Base-by-base conservation (phyloP, 306 rosid species). In the Pyrus communis region DNA sequence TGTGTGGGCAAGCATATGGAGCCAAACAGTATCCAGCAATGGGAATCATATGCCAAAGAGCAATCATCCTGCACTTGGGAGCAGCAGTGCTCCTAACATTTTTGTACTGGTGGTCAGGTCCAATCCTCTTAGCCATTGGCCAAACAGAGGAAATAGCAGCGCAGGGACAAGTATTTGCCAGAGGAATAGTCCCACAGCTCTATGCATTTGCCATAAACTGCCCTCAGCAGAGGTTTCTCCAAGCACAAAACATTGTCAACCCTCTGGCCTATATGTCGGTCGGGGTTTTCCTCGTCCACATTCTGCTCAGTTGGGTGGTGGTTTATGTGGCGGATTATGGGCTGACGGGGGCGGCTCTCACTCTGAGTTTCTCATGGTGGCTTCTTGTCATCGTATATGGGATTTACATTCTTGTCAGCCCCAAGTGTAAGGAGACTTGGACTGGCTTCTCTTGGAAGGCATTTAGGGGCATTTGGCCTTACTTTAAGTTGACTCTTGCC, bases 151-250 rank as follows among this genome's bases (percentile, higher is more conserved):
- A 81, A 83, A 88, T 88, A 78, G 84, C 97, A 0, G 78, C 49
- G 65, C 55, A 61, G 51, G 97, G 90, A 2, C 90, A 92, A 61
- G 4, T 87, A 3, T 92, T 82, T 72, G 89, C 93, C 0, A 74
- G 91, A 0, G 91, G 96, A 4, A 46, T 89, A 28, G 84, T 92
- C 18, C 90, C 57, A 52, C 97, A 92, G 49, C 86, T 92, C 45
- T 89, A 86, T 68, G 97, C 96, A 46, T 89, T 89, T 76, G 87
- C 97, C 6, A 22, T 88, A 9, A 38, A 72, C 74, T 89, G 96
- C 71, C 97, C 97, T 8, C 86, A 89, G 89, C 96, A 88, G 80
- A 89, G 97, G 82, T 92, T 85, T 71, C 95, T 92, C 8, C 97
- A 92, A 74, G 91, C 96, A 1, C 97, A 92, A 79, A 89, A 84